Conservation (phyloP, 345 rosid genomes). For the Rhizophora apiculata region DNA sequence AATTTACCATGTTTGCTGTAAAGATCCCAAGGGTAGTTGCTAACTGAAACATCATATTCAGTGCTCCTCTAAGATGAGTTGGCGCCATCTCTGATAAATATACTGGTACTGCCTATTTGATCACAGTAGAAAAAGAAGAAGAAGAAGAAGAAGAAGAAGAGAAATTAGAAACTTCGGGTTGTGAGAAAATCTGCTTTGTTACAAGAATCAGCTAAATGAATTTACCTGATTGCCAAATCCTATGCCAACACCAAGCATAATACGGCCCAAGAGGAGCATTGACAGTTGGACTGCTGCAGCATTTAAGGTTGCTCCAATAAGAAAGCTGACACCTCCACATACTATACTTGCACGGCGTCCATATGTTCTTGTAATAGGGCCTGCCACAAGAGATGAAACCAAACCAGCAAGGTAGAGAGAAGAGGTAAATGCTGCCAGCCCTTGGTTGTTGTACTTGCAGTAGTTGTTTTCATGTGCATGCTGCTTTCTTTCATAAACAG, state of each 20-base stretch:
- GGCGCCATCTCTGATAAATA: slow-evolving; percentile 96
- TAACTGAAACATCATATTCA: slow-evolving; percentile 92
- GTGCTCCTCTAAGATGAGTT: slow-evolving; percentile 82
- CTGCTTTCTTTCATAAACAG: slow-evolving; percentile 58
- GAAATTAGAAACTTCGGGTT: not conserved
- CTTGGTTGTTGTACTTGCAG: slow-evolving; percentile 81
- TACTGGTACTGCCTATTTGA: slow-evolving; percentile 65
- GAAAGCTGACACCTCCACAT: slow-evolving; percentile 80
- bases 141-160: not conserved
- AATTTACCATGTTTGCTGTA: slow-evolving; percentile 89
- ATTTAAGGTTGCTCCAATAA: slow-evolving; percentile 64
- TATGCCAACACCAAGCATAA: slow-evolving; percentile 90
- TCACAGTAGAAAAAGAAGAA: not conserved
- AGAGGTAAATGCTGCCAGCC: slow-evolving; percentile 83
- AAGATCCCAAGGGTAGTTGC: slow-evolving; percentile 89
- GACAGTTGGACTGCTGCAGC: slow-evolving; percentile 62
- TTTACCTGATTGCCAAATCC: slow-evolving; percentile 96
- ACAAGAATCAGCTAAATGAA: not conserved
- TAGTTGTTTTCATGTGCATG: slow-evolving; percentile 84
- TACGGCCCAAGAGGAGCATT: slow-evolving; percentile 80
- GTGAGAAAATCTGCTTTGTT: not conserved
- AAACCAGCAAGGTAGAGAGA: slow-evolving; percentile 88
- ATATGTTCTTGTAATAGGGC: slow-evolving; percentile 66
- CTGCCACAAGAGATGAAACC: slow-evolving; percentile 73
- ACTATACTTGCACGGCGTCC: slow-evolving; percentile 83